Percentiles rank a stretch among this genome's conserved stretches.
phyloP scores from a whole-genome alignment of 2,329 filamentous ascomycete species.

The Fusarium avenaceum region DNA sequence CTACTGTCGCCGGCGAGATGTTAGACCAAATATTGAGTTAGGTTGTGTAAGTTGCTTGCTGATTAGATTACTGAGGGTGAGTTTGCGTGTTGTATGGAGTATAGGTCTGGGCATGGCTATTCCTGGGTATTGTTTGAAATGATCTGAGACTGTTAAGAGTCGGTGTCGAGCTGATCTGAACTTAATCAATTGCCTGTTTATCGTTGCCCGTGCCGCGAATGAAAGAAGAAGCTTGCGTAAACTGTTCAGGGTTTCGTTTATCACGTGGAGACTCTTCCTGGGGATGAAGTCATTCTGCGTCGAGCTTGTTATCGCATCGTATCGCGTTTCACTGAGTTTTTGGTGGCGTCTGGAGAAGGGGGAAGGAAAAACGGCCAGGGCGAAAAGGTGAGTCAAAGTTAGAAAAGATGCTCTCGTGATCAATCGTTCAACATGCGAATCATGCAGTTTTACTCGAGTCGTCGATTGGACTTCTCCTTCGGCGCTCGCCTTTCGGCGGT shows the following conservation, averaged over 20 bases:
- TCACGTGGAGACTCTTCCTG: constrained; percentile 39
- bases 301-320: constrained; percentile 17
- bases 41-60: not conserved
- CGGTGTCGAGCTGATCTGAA: constrained; percentile 41
- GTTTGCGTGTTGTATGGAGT: constrained; percentile 20
- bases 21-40: not conserved
- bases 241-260: constrained; percentile 22
- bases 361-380: constrained; percentile 8
- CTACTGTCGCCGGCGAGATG: constrained; percentile 30
- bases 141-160: constrained; percentile 35
- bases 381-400: constrained; percentile 16
- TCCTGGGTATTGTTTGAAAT: constrained; percentile 5
- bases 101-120: constrained; percentile 13
- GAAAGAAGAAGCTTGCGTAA: constrained; percentile 6
- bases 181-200: constrained; percentile 10
- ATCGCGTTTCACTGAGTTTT: constrained; percentile 22
- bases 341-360: not conserved
- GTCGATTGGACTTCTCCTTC: constrained; percentile 16
- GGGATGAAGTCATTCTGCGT: constrained; percentile 32
- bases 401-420: constrained; percentile 30
- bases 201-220: constrained; percentile 25
- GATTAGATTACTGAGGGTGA: constrained; percentile 4
- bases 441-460: constrained; percentile 31
- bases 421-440: constrained; percentile 31
- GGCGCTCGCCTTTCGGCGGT: constrained; percentile 39